Conservation (phyloP, 2,329 filamentous ascomycete species). For the Ophiostoma novo-ulmi region DNA sequence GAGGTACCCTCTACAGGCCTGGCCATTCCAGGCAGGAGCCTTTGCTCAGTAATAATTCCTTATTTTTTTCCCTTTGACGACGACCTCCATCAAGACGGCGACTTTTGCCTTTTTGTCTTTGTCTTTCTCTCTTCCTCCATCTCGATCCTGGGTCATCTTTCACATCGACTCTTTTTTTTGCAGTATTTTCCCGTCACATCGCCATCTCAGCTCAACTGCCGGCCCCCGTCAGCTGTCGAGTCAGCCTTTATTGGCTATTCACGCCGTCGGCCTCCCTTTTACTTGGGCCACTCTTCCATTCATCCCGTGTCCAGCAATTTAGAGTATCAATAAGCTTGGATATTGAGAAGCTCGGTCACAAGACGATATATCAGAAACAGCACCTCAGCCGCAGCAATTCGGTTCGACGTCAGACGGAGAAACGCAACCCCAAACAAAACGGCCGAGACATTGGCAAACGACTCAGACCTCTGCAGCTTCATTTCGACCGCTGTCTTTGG, state of each 20-base stretch:
- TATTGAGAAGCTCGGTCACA: background rate
- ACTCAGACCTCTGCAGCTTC: background rate
- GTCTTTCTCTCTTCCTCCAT: background rate
- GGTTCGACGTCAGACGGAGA: constrained; percentile 1
- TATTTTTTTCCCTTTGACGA: background rate
- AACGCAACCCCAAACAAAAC: background rate
- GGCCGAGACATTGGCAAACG: constrained; percentile 8
- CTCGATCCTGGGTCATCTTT: background rate
- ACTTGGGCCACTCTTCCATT: background rate
- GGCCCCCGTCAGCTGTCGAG: background rate
- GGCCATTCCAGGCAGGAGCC: background rate
- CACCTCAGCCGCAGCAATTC: background rate
- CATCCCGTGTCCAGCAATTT: background rate
- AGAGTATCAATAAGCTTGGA: background rate
- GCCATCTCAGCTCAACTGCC: background rate
- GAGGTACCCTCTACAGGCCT: background rate
- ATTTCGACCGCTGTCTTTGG: background rate
- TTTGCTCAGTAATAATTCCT: background rate
- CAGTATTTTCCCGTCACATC: background rate
- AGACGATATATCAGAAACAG: background rate
- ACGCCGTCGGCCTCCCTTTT: constrained; percentile 2
- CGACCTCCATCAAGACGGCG: constrained; percentile 7
- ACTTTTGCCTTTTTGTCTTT: background rate
- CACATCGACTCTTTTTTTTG: background rate
- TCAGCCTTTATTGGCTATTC: background rate